Percentiles rank a stretch among this genome's conserved stretches.
These are phyloP conservation scores for Neurospora sp. DNA, from an alignment of 495 filamentous ascomycete species.

Conservation along the genomic window DNA sequence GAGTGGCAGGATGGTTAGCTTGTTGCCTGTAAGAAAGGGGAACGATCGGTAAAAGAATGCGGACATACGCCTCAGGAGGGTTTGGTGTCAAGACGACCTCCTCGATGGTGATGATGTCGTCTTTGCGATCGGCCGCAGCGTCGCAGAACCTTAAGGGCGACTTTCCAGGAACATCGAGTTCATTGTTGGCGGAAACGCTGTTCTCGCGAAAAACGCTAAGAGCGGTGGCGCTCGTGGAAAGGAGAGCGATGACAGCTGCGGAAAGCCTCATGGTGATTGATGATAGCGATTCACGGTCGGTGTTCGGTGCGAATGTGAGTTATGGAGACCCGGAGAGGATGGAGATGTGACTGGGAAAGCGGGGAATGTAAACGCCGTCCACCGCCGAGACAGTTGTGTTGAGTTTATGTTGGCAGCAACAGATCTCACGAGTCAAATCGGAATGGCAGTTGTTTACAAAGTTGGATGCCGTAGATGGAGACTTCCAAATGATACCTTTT, in stretches of 20 bases:
- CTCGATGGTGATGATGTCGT: conserved; percentile 63
- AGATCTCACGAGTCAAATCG: background rate
- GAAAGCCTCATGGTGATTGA: conserved; percentile 32
- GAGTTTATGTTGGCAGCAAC: background rate
- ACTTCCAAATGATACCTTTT: background rate
- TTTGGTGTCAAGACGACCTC: conserved; percentile 76
- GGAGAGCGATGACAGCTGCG: conserved; percentile 27
- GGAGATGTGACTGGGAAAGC: background rate
- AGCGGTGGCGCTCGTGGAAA: conserved; percentile 29
- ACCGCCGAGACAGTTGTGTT: background rate
- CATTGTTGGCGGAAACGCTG: conserved; percentile 24
- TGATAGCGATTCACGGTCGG: background rate
- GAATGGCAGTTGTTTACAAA: background rate
- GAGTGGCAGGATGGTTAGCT: background rate
- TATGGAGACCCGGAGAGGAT: background rate
- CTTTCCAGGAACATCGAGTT: conserved; percentile 55
- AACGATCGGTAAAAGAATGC: background rate
- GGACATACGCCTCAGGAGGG: conserved; percentile 73
- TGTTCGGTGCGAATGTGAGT: background rate
- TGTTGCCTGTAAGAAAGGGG: background rate
- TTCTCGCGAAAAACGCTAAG: conserved; percentile 31
- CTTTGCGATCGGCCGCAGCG: conserved; percentile 34
- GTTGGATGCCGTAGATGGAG: background rate
- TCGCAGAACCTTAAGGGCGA: conserved; percentile 68
- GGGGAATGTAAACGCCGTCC: background rate